A percentile compares a stretch with the other conserved stretches of the same genome.
Evolutionary conservation across 1,284 basidiomycete species (phyloP).

Genomic region (Apiotrichum siamense): DNA sequence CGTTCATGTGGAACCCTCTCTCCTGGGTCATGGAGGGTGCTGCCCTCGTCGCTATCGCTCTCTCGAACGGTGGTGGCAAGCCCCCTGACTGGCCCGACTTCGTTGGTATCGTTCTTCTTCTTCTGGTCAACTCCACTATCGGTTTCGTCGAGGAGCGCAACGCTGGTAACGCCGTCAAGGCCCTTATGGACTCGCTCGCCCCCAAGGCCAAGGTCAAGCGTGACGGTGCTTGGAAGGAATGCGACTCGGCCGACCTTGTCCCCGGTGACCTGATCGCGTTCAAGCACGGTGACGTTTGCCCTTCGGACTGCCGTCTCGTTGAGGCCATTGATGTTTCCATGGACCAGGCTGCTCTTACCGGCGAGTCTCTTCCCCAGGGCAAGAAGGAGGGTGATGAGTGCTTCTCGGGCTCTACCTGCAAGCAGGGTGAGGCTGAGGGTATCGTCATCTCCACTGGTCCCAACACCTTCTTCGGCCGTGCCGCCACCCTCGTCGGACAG

Average conservation of each 20-base stretch:
- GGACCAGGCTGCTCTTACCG: conserved; percentile 93
- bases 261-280: conserved; percentile 91
- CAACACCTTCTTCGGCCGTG: conserved; percentile 94
- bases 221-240: conserved; percentile 72
- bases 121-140: conserved; percentile 92
- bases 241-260: conserved; percentile 80
- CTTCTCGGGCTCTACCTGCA: conserved; percentile 96
- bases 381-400: conserved; percentile 93
- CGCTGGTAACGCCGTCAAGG: conserved; percentile 97
- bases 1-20: conserved; percentile 98
- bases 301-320: conserved; percentile 88
- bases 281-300: conserved; percentile 97
- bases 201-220: conserved; percentile 93
- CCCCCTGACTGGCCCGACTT: conserved; percentile 97
- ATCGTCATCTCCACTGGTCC: conserved; percentile 92
- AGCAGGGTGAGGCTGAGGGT: conserved; percentile 95
- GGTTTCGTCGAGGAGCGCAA: conserved; percentile 98
- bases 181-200: conserved; percentile 97
- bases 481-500: conserved; percentile 88
- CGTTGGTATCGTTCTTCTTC: conserved; percentile 85
- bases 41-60: conserved; percentile 88
- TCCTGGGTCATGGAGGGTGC: conserved; percentile 99
- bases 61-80: conserved; percentile 79
- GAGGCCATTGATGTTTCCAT: conserved; percentile 94
- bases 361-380: conserved; percentile 83